Conservation (phyloP, 139 green algal species). For the Closterium sp. region DNA sequence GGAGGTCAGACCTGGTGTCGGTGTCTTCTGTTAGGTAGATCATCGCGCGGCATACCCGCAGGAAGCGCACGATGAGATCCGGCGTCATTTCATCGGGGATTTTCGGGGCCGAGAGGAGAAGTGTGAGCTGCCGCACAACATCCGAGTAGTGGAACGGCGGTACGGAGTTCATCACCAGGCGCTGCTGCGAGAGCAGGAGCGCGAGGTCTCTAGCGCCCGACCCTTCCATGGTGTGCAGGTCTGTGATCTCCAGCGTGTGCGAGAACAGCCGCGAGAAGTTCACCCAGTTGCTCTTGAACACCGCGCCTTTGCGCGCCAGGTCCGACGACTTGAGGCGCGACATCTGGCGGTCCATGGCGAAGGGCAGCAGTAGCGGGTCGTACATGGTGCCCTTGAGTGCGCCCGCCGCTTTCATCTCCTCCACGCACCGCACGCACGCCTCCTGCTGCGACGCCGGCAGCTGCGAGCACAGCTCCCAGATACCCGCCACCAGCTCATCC, state of each 20-base stretch:
- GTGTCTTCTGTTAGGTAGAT: not conserved
- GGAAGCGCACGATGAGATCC: not conserved
- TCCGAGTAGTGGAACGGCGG: conserved; percentile 1
- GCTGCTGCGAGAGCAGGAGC: not conserved
- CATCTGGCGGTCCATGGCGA: not conserved
- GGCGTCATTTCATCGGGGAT: not conserved
- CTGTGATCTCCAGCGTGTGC: conserved; percentile 3
- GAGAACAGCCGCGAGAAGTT: conserved; percentile 4
- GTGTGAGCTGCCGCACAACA: not conserved
- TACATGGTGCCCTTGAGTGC: not conserved
- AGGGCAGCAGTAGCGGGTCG: not conserved
- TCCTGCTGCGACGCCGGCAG: not conserved
- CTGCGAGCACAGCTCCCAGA: not conserved
- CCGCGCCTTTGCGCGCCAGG: not conserved
- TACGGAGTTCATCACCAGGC: not conserved
- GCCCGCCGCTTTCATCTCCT: not conserved
- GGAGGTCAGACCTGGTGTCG: not conserved
- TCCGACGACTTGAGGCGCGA: not conserved
- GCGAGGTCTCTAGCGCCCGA: not conserved
- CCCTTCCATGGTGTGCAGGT: conserved; percentile 1
- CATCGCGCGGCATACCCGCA: not conserved
- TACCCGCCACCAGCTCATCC: not conserved
- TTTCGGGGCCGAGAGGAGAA: not conserved
- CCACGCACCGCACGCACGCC: not conserved
- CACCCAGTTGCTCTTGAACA: conserved; percentile 8